Evolutionary conservation across 2,329 filamentous ascomycete species (phyloP), one percentile per base, ranked within the genome.

Genomic region (Colletotrichum sp.): DNA sequence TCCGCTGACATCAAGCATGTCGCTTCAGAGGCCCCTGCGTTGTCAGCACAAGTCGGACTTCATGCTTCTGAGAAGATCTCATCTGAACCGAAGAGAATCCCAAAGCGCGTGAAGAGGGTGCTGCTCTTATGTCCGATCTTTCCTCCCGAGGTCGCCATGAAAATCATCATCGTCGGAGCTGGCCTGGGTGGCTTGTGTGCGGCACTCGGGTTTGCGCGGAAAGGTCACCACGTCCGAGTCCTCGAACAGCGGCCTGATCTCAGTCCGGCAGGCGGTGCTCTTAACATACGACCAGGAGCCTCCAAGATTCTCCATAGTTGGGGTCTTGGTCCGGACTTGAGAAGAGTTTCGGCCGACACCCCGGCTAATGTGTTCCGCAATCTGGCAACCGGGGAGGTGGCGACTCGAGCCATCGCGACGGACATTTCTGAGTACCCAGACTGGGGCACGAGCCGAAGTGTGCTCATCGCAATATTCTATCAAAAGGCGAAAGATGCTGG

Each of bases 141-240:
- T 18, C 15, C 7, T 9, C 16, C 7, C 39, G 9, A 12, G 18
- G 3, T 57, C 13, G 13, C 1, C 55, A 79, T 80, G 79, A 72
- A 77, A 34, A 64, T 79, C 64, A 72, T 80, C 67, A 77, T 80
- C 36, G 73, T 79, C 26, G 79, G 79, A 13, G 78, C 77, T 12
- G 79, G 79, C 16, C 64, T 79, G 1, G 79, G 78, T 28, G 79
- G 79, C 12, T 76, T 80, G n/a, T 79, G 73, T 39, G 78, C 79
- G 6, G 78, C 78, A 3, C 48, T 74, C 15, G 72, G 77, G 10
- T 59, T 80, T 34, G 75, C 78, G 3, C 63, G 52, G 16, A 75
- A 71, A 21, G 75, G 78, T 7, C 77, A 79, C 59, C 26, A 71
- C 3, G 75, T 80, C 6, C 32, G 65, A 16, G 77, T 80, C 30